Base-by-base conservation (phyloP, 2,329 filamentous ascomycete genomes). In the Epichloe brachyelytri region DNA sequence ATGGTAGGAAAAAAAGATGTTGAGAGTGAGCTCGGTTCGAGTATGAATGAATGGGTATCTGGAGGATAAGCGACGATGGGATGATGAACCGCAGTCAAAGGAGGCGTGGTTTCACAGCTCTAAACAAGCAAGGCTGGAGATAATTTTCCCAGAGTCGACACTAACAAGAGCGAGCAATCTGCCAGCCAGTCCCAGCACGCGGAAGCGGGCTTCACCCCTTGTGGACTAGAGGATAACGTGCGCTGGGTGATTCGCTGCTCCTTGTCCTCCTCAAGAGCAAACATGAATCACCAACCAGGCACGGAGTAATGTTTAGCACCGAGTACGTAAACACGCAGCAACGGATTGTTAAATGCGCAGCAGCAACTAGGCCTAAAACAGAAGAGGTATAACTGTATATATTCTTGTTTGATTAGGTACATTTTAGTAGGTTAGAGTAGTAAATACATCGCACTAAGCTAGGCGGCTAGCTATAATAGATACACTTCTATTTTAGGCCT, bases 61-160 rank as follows among this genome's bases (percentile, higher is more conserved):
- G 63, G 55, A 59, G 55, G 60, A 61, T 57, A 54, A 56, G 61
- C 56, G 30, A 51, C 57, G 52, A 54, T 52, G 60, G 55, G 57
- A 36, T 56, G 55, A 62, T 57, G 57, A 57, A 56, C 55, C 56
- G 60, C 58, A 54, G 60, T 51, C 60, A 58, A 57, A 57, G 61
- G 54, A 57, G 56, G 59, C 60, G 62, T 49, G 60, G 56, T 62
- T 63, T 64, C 61, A 55, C 57, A 63, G 60, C 63, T 65, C 56
- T 50, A 58, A 57, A 55, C 59, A 62, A 61, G 54, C 53, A 56
- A 54, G 56, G 57, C 59, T 61, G 62, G 61, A 60, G 62, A 65
- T 64, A 62, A 63, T 63, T 65, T 62, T 65, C 46, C 52, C 50
- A 43, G 30, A 39, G 37, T 44, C 45, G 44, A 49, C 38, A 48